Evolutionary conservation across 1,139 yeast species (phyloP).

Genomic region (Sugiyamaella paludigena): DNA sequence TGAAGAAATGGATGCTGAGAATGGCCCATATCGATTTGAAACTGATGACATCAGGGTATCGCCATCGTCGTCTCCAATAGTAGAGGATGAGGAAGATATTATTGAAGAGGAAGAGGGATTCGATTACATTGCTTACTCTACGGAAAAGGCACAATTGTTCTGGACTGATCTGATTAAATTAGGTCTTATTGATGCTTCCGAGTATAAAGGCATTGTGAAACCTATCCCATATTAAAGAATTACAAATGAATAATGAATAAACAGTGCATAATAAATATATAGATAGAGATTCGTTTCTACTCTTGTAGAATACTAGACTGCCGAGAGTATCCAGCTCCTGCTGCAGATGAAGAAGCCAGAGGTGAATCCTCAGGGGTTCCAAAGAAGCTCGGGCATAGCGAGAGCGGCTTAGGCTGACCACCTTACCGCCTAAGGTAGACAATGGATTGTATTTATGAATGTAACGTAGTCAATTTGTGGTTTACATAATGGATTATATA

Average conservation of each 20-base stretch:
- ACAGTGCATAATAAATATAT: not conserved
- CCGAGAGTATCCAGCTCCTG: not conserved
- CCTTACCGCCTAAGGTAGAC: too few species aligned
- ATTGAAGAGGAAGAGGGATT: slow-evolving; percentile 42
- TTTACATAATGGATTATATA: not conserved
- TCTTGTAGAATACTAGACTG: too few species aligned
- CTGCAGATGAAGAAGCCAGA: not conserved
- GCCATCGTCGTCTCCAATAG: slow-evolving; percentile 30
- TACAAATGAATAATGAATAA: not conserved
- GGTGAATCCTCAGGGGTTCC: too few species aligned
- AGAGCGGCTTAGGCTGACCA: too few species aligned
- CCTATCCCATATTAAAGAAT: slow-evolving; percentile 15
- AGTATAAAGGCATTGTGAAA: slow-evolving; percentile 30
- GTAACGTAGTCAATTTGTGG: slow-evolving; percentile 1
- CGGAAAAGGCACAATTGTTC: slow-evolving; percentile 68
- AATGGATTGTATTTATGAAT: slow-evolving; percentile 3
- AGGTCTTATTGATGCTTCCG: slow-evolving; percentile 45
- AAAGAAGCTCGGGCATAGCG: too few species aligned
- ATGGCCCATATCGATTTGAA: slow-evolving; percentile 33
- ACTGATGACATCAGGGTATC: slow-evolving; percentile 21
- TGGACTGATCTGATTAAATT: slow-evolving; percentile 72
- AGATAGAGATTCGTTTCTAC: not conserved
- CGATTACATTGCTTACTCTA: slow-evolving; percentile 72
- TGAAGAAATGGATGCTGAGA: slow-evolving; percentile 27
- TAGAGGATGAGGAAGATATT: slow-evolving; percentile 24